Evolutionary conservation across 371 early-diverging fungal species (phyloP), one percentile per base, ranked within the genome.

Genomic region (Quaeritorhiza haematococci): DNA sequence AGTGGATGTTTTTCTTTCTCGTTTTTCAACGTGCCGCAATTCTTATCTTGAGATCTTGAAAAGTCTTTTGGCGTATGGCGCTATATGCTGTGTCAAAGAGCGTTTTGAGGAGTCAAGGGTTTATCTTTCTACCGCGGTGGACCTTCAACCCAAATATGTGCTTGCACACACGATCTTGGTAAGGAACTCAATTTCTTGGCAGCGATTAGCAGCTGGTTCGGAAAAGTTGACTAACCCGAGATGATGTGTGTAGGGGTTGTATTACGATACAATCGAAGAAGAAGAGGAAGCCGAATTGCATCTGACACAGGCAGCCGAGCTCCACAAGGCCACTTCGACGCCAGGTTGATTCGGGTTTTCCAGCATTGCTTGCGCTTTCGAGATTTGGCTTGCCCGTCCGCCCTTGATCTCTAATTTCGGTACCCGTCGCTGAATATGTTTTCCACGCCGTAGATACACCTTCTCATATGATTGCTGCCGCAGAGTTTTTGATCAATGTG

Each of bases 41-140:
- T n/a, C n/a, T n/a, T n/a, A n/a, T n/a, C n/a, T n/a, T n/a, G n/a
- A 6, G 4, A 54, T 54, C 32, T 55, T 51, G 7, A 23, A 21
- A 10, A 70, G 74, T 48, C 56, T 79, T 17, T 53, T 75, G 5
- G 76, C 73, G 1, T 70, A 69, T 38, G 75, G 77, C 1, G 48
- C 75, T 3, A 60, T 73, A 34, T 68, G 71, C 61, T 60, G 60
- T 41, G 55, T 64, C 23, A 41, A 59, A 33, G 74, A 74, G 46
- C 55, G 64, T 10, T 67, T 61, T 41, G 75, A 74, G 34, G 72
- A 79, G 60, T 66, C 77, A 13, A 65, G 74, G 0, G 73, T 76
- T 17, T 70, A 57, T 53, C 59, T 79, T 1, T 62, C 61, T 1
- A 70, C 66, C 3, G 79, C 74, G 4, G 57, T 64, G 7, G 69